Base-by-base conservation (phyloP, 2,329 filamentous ascomycete species). In the Verticillium klebahnii region DNA sequence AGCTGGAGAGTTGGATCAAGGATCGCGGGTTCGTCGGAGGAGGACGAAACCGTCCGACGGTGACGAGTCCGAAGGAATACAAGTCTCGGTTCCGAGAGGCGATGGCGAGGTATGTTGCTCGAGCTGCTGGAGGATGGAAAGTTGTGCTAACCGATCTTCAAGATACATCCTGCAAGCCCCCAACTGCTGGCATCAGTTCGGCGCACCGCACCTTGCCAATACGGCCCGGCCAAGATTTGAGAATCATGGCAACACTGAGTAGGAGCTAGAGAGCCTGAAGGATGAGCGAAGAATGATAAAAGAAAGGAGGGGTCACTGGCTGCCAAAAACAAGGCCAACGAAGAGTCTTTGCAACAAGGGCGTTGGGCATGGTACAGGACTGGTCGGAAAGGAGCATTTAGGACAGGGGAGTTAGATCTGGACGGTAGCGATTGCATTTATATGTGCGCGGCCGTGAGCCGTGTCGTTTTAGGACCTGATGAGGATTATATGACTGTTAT, bases 1-100 rank as follows among this genome's bases (percentile, higher is more conserved):
- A 97, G 73, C 85, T 99, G n/a, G 95, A 99, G 78, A 95, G 90
- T 60, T 99, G 95, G 95, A 97, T 99, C 83, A 99, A 99, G 76
- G 93, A 98, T 72, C 90, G 94, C 45, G 95, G 91, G 0, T 92
- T 93, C 69, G 90, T 86, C 0, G 87, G 88, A 6, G 87, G 89
- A 62, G 88, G 89, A 34, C 87, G 90, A 62, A 91, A 96, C 70
- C 85, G 92, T 64, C 96, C 96, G 9, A 99, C 95, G 0, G 95
- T 99, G 58, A 99, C 95, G 12, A 96, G 91, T 75, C 96, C 95
- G 2, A 96, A 95, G 77, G 95, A 99, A 77, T 99, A 99, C 75
- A 96, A 97, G 76, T 93, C 91, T 68, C 88, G 95, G 6, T 99
- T 99, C 79, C 81, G 95, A 67, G 94, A 97, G 77, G 93, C 93